Evolutionary conservation across 1,284 basidiomycete genomes (phyloP).

Genomic region (Tausonia pullulans): DNA sequence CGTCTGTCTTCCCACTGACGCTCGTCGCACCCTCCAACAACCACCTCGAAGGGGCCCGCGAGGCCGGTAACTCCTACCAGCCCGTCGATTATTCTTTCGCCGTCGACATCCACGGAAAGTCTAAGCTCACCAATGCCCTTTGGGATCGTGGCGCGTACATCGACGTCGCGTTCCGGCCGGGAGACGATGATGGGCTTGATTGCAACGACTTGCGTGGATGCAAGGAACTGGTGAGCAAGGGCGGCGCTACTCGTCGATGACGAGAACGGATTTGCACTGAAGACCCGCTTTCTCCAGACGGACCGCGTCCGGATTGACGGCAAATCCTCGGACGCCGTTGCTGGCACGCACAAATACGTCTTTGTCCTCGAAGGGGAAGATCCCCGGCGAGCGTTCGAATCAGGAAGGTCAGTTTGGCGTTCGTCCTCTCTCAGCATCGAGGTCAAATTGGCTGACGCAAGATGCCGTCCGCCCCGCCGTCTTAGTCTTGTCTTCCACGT

Average conservation of each 20-base stretch:
- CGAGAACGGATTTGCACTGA: too few species aligned
- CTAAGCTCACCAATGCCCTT: not conserved
- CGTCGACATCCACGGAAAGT: too few species aligned
- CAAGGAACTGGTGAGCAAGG: too few species aligned
- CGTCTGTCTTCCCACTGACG: constrained; percentile 6
- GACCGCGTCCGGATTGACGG: not conserved
- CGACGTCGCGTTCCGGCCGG: not conserved
- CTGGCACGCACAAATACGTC: constrained; percentile 5
- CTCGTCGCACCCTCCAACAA: constrained; percentile 6
- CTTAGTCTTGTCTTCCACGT: constrained; percentile 11
- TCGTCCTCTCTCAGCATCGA: not conserved
- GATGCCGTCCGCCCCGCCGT: not conserved
- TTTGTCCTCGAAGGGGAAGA: constrained; percentile 8
- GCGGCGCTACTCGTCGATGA: too few species aligned
- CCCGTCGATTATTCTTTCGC: too few species aligned
- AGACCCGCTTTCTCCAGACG: not conserved
- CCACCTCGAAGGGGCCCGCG: not conserved
- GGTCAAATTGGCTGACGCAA: not conserved
- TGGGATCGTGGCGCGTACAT: not conserved
- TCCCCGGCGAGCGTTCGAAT: constrained; percentile 8
- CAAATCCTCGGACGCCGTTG: not conserved
- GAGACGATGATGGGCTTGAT: too few species aligned
- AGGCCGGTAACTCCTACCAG: not conserved
- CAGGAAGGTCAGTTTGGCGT: constrained; percentile 6
- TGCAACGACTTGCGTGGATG: too few species aligned